phyloP scores from a whole-genome alignment of 208 protist genomes.

The Leishmania tarentolae region DNA sequence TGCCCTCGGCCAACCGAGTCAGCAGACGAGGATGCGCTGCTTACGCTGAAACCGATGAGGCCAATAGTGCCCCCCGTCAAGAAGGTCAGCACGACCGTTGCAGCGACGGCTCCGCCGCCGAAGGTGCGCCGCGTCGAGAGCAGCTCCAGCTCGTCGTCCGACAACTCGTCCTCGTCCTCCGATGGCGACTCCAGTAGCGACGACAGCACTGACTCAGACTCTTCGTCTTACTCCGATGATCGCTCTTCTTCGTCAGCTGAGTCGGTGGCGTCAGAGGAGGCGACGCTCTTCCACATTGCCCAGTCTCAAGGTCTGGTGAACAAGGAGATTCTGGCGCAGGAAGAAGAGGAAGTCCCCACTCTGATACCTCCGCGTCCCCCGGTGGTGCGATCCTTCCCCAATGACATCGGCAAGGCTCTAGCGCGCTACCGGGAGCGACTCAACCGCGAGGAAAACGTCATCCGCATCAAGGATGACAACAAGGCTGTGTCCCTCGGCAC shows the following conservation, averaged over 20 bases:
- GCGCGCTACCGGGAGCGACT: constrained; percentile 72
- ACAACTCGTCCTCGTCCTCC: constrained; percentile 24
- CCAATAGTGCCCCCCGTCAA: constrained; percentile 2
- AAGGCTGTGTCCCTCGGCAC: constrained; percentile 95
- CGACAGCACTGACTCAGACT: constrained; percentile 16
- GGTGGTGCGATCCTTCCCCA: constrained; percentile 69
- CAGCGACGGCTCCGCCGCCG: constrained; percentile 26
- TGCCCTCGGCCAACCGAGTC: constrained; percentile 31
- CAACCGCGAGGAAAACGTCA: constrained; percentile 83
- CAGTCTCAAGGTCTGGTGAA: constrained; percentile 55
- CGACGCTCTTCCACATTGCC: constrained; percentile 67
- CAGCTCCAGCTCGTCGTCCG: constrained; percentile 30
- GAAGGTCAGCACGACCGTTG: not conserved
- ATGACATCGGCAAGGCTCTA: constrained; percentile 66
- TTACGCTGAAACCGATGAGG: constrained; percentile 26
- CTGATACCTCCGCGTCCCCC: constrained; percentile 72
- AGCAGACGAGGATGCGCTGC: constrained; percentile 40
- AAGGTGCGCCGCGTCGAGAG: constrained; percentile 28
- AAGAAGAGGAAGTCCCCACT: constrained; percentile 47
- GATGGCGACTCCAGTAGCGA: constrained; percentile 26
- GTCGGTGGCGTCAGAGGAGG: constrained; percentile 35
- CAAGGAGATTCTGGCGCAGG: constrained; percentile 37
- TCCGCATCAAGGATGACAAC: constrained; percentile 90
- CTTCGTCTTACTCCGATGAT: constrained; percentile 9
- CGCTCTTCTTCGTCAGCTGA: constrained; percentile 11